Evolutionary conservation across 139 green algal species (phyloP).

Genomic region (Closterium sp.): DNA sequence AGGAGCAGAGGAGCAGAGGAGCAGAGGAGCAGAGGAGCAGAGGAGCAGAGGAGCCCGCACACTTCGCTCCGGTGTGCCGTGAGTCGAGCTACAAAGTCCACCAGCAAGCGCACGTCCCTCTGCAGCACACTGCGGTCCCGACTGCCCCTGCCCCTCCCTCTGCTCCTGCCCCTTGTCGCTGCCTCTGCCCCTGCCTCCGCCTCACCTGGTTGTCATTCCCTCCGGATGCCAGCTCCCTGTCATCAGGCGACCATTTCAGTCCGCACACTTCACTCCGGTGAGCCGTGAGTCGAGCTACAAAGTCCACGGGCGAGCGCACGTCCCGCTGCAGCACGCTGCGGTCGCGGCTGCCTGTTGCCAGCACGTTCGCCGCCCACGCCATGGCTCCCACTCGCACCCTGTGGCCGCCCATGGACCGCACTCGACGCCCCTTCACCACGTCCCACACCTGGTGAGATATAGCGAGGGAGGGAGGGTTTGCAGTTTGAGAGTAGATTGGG

Average conservation of each 20-base stretch:
- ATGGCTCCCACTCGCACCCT: slow-evolving; percentile 73
- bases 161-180: background rate
- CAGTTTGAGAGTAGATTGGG: background rate
- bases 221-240: slow-evolving; percentile 76
- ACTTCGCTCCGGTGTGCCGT: too few relatives aligned
- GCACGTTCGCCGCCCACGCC: slow-evolving; percentile 79
- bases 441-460: slow-evolving; percentile 61
- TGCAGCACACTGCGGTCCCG: slow-evolving; percentile 5
- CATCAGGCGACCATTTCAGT: slow-evolving; percentile 79
- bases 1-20: too few relatives aligned
- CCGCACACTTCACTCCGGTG: slow-evolving; percentile 87
- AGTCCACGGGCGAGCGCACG: slow-evolving; percentile 74
- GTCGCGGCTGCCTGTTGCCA: slow-evolving; percentile 86
- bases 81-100: slow-evolving; percentile 57
- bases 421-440: slow-evolving; percentile 40
- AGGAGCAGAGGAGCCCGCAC: too few relatives aligned
- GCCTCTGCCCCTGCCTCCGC: background rate
- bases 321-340: slow-evolving; percentile 85
- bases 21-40: too few relatives aligned
- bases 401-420: slow-evolving; percentile 83
- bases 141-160: slow-evolving; percentile 56
- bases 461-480: too few relatives aligned
- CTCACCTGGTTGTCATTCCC: slow-evolving; percentile 82
- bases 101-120: too few relatives aligned
- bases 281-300: slow-evolving; percentile 65